Evolutionary conservation across 2,329 filamentous ascomycete genomes (phyloP).

Genomic region (Talaromyces sp.): DNA sequence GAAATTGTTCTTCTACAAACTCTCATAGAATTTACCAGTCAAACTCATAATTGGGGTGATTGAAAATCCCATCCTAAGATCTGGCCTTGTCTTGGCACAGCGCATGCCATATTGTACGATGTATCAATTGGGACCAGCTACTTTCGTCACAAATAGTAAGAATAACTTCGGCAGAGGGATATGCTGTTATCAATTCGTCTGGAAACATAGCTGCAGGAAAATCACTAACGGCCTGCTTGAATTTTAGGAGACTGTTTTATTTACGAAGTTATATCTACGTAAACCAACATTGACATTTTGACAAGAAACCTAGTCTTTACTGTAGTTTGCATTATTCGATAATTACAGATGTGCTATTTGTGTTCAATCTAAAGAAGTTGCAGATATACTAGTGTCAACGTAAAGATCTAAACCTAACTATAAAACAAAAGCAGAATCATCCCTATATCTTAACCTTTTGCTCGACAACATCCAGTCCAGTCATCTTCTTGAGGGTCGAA

Average conservation of each 20-base stretch:
- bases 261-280: background rate
- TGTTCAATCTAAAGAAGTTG: too few relatives aligned
- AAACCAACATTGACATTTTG: too few relatives aligned
- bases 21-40: slow-evolving; percentile 12
- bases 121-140: slow-evolving; percentile 16
- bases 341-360: too few relatives aligned
- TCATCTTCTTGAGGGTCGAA: too few relatives aligned
- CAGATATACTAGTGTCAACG: too few relatives aligned
- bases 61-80: background rate
- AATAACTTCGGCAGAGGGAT: slow-evolving; percentile 21
- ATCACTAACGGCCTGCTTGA: slow-evolving; percentile 11
- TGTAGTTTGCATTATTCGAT: too few relatives aligned
- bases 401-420: too few relatives aligned
- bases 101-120: background rate
- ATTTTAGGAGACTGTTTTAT: background rate
- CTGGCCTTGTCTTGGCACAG: background rate
- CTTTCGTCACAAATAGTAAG: slow-evolving; percentile 19
- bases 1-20: slow-evolving; percentile 58
- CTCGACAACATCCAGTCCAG: too few relatives aligned
- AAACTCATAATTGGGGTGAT: background rate
- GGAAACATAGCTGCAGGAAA: slow-evolving; percentile 14
- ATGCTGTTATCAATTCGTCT: slow-evolving; percentile 21
- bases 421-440: too few relatives aligned
- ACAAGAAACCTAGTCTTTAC: too few relatives aligned
- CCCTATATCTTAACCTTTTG: too few relatives aligned